Conservation (phyloP, 257 asterid species). For the Coffea eugenioides region DNA sequence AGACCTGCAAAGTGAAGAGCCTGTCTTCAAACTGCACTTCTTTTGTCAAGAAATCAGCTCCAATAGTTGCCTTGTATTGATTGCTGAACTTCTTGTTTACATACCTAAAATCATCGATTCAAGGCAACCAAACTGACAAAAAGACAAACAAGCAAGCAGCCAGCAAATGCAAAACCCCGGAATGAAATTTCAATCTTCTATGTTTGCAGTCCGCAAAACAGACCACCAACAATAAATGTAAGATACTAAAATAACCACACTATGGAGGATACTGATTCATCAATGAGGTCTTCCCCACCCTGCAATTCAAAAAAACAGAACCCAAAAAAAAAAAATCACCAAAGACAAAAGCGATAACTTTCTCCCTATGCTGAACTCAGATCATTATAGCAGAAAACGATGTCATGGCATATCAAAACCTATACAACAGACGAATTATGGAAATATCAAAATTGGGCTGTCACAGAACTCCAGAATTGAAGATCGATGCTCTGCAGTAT, state of each 20-base stretch:
- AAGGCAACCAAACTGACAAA: constrained; percentile 44
- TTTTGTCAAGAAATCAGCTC: constrained; percentile 97
- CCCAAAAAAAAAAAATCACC: background rate
- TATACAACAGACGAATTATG: background rate
- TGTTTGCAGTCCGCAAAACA: background rate
- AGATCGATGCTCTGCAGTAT: background rate
- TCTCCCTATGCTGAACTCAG: background rate
- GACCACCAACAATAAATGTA: background rate
- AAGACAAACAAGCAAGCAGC: background rate
- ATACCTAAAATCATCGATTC: constrained; percentile 59
- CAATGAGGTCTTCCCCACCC: constrained; percentile 98
- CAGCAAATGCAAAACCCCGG: background rate
- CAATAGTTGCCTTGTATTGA: constrained; percentile 98
- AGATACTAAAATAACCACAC: background rate
- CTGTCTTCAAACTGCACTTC: constrained; percentile 97
- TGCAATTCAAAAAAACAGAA: constrained; percentile 38
- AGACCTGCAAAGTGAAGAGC: constrained; percentile 92
- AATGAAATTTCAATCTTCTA: background rate
- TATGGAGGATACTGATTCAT: constrained; percentile 93
- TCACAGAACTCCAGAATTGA: background rate
- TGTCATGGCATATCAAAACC: background rate
- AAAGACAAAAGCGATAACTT: background rate
- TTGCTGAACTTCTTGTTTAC: constrained; percentile 97
- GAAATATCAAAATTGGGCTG: background rate
- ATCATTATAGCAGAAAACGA: background rate